Evolutionary conservation across 768 basidiomycete genomes (phyloP), one percentile per base, ranked within the genome.

Genomic region (Suillus subluteus): DNA sequence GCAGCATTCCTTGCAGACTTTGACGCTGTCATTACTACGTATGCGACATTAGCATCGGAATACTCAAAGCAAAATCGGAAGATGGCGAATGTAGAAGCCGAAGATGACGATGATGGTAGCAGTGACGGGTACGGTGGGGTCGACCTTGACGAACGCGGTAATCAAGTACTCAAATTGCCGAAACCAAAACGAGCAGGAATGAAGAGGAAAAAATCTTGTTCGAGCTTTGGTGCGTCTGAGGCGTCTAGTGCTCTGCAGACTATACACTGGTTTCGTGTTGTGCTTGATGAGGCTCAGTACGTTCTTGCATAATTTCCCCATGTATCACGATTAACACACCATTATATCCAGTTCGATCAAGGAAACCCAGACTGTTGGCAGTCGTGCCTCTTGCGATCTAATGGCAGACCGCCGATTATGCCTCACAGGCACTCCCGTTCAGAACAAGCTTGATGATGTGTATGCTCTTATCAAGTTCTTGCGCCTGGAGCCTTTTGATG

Each of bases 381-480:
- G 96, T 68, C 89, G 94, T 65, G 98, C 98, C 8, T 96, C 92
- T 15, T 99, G 98, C 78, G 96, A 98, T 76, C 86, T 99, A 59
- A 86, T 91, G 78, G 95, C 98, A 18, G 94, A 98, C 74, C 89
- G 98, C 62, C 89, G 98, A 18, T 82, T 98, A 52, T 96, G 95
- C 77, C 82, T 99, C 48, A 96, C 96, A n/a, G 98, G 98, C 65
- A 99, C 98, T 9, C 98, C 98, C 1, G 95, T 99, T 44, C 98
- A 99, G 81, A 99, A 99, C 84, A 98, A 97, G 79, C 87, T 99
- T 62, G 98, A 99, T 79, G 98, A 99, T 74, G 91, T 99, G 61
- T 99, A 91, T 78, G 98, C 98, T 6, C 83, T 99, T 66, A 89
- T 99, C 84, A 98, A 98, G 79, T 99, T 99, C 80, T 80, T 99